A percentile compares a stretch with the other conserved stretches of the same genome.
Conservation (phyloP, 306 rosid genomes). For the Arachis stenosperma region DNA sequence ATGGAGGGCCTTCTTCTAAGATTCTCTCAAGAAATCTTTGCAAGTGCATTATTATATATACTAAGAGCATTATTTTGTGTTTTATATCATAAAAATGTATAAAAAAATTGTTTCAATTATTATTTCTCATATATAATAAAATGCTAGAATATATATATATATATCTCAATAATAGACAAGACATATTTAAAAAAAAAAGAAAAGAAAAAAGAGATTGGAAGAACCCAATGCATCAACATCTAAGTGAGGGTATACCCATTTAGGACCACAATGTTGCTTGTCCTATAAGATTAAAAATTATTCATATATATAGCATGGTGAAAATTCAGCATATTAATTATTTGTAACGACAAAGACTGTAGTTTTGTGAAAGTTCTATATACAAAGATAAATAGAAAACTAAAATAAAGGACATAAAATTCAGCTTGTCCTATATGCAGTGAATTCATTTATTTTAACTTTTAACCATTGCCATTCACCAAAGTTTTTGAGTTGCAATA, state of each 20-base stretch:
- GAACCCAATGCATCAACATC: slow-evolving; percentile 38
- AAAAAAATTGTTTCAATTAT: too few species aligned
- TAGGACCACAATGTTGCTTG: slow-evolving; percentile 44
- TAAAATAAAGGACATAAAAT: too few species aligned
- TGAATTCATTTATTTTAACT: too few species aligned
- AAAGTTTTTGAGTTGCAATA: too few species aligned
- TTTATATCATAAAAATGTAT: too few species aligned
- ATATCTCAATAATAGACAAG: neutral
- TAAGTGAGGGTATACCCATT: neutral
- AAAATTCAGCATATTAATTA: slow-evolving; percentile 1
- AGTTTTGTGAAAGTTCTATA: slow-evolving; percentile 24
- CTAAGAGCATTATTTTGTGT: too few species aligned
- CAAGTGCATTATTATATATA: neutral
- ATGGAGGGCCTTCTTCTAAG: neutral
- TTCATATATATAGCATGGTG: neutral
- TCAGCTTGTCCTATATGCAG: too few species aligned
- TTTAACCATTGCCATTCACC: too few species aligned
- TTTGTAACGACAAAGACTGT: slow-evolving; percentile 4
- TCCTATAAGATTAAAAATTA: slow-evolving; percentile 3
- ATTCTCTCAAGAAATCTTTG: slow-evolving; percentile 33
- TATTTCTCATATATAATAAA: too few species aligned
- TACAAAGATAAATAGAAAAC: neutral
- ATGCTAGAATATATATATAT: neutral
- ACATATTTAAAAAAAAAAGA: neutral
- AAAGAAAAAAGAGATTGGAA: slow-evolving; percentile 5